Percentiles rank a stretch among this genome's conserved stretches.
phyloP scores from a whole-genome alignment of 2,329 filamentous ascomycete species.

The Cryphonectria radicalis region DNA sequence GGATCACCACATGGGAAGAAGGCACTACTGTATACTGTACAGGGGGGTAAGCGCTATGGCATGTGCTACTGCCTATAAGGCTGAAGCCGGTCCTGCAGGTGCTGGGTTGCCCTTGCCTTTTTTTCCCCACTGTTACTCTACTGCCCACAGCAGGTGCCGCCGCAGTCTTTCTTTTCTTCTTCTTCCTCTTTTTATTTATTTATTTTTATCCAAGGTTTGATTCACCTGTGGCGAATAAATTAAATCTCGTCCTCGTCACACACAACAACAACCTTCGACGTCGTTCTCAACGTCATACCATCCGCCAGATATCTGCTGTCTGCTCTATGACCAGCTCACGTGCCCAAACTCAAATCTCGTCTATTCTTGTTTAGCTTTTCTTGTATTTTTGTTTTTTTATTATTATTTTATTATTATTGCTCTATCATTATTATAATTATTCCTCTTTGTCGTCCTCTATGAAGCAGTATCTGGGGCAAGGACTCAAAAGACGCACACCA shows the following conservation, averaged over 20 bases:
- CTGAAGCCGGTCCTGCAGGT: slow-evolving; percentile 4
- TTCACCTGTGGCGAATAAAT: not conserved
- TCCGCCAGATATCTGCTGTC: not conserved
- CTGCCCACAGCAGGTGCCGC: not conserved
- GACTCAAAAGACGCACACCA: not conserved
- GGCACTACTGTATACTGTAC: not conserved
- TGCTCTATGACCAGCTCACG: not conserved
- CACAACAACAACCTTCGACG: not conserved
- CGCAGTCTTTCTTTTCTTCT: not conserved
- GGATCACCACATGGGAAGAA: not conserved
- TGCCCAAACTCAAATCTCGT: not conserved
- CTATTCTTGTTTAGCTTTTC: not conserved
- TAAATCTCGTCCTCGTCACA: not conserved
- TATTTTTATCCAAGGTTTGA: no score
- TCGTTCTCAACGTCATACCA: not conserved
- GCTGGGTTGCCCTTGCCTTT: not conserved
- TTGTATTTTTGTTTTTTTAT: not conserved
- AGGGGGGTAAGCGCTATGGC: not conserved
- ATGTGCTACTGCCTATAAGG: slow-evolving; percentile 8
- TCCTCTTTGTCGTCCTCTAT: not conserved
- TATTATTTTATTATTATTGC: not conserved
- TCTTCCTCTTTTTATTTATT: no score
- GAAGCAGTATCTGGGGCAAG: not conserved
- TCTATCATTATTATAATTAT: no score
- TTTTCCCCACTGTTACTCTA: not conserved